These are phyloP conservation scores for Claviceps africana DNA, from an alignment of 2,329 filamentous ascomycete genomes.

Conservation along the genomic window DNA sequence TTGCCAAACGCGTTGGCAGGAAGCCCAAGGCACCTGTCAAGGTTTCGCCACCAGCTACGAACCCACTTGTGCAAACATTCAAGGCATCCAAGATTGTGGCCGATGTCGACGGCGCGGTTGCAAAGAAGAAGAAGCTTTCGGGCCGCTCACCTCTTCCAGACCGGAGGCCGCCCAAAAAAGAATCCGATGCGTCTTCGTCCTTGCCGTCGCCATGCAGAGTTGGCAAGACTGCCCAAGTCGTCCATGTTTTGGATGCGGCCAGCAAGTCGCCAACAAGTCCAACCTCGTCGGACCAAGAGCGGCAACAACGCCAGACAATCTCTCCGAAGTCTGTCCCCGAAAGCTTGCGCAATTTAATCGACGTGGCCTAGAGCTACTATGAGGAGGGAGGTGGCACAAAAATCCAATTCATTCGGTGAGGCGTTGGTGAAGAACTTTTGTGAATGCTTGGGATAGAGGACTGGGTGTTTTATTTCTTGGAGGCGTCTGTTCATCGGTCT, in stretches of 20 bases:
- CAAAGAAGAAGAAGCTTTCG: constrained; percentile 11
- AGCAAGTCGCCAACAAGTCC: constrained; percentile 10
- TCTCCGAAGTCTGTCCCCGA: constrained; percentile 29
- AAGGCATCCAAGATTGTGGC: constrained; percentile 27
- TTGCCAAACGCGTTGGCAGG: constrained; percentile 17
- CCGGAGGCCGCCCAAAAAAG: background rate
- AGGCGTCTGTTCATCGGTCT: background rate
- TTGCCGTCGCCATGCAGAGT: background rate
- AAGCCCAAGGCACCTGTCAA: constrained; percentile 22
- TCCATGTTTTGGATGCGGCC: constrained; percentile 6
- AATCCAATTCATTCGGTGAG: background rate
- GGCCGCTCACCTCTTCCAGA: constrained; percentile 5
- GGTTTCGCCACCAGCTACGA: constrained; percentile 24
- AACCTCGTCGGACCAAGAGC: constrained; percentile 1
- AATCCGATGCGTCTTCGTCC: background rate
- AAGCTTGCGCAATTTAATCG: constrained; percentile 25
- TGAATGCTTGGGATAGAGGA: background rate
- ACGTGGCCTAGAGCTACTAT: constrained; percentile 8
- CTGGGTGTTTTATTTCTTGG: background rate
- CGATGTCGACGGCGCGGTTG: constrained; percentile 8
- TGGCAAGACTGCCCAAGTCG: background rate
- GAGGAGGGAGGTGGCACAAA: background rate
- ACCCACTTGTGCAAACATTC: constrained; percentile 27
- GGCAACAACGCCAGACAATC: constrained; percentile 21
- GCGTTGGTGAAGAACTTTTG: background rate